Evolutionary conservation across 495 filamentous ascomycete genomes (phyloP), one percentile per base, ranked within the genome.

Genomic region (Apiosordaria backusii): DNA sequence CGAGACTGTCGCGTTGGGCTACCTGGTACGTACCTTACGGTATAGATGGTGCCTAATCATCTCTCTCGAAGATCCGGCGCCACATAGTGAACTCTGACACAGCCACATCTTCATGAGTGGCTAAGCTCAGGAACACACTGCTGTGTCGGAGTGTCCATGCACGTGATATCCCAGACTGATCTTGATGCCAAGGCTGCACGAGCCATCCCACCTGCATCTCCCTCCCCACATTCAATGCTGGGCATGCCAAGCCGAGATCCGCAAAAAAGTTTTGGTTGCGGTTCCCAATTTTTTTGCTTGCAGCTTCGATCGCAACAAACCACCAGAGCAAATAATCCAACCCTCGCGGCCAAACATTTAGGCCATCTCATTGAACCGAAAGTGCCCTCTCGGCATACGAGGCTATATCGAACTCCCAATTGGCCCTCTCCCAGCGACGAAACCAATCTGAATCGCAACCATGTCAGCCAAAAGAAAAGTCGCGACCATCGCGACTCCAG

Each of bases 381-480:
- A 45, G 35, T 1, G 9, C 9, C 16, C 9, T 13, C 3, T 15
- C 16, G 35, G 35, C 10, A 45, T 45, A 45, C 1, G 1, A 45
- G 10, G 35, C 35, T 13, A 15, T 45, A 13, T 45, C 35, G 35
- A 45, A 2, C 9, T 13, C 35, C 29, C 63, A 24, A 65, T 69
- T 60, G 67, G 60, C 54, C 35, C 45, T 52, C 54, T 22, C 45
- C 21, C 24, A 53, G 50, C 50, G 27, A 16, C 54, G 19, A 50
- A 10, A 50, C 19, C 57, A 55, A 18, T 13, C 35, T 15, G 16
- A 2, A 55, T 45, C 50, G 29, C 50, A 50, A 74, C 40, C 27
- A 85, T 85, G 84, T 83, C 81, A 62, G 79, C 83, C 50, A 85
- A 84, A 69, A 76, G 84, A 66, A 85, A 83, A 79, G 75, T 80